phyloP scores from a whole-genome alignment of 176 grass and related monocot genomes.

The Neostapfia colusana region DNA sequence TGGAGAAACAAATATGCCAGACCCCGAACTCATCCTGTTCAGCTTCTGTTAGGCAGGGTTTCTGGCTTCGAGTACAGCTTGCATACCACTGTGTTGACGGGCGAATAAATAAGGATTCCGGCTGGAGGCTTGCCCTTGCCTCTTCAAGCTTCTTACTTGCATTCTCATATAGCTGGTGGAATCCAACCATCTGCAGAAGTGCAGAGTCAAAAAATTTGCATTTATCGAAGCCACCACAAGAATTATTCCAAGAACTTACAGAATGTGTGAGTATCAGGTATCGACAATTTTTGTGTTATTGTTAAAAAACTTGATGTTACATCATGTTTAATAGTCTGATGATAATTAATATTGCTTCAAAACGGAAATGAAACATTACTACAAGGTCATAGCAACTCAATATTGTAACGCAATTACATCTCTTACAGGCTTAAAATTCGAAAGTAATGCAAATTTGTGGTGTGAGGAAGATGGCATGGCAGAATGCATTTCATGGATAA shows the following conservation, averaged over 20 bases:
- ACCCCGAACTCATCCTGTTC: conserved; percentile 66
- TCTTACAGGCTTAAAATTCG: neutral
- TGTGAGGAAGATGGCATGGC: neutral
- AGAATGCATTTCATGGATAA: neutral
- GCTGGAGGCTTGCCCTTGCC: conserved; percentile 51
- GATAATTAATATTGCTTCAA: conserved; percentile 10
- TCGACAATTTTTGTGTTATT: too few species aligned
- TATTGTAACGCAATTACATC: too few species aligned
- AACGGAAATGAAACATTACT: neutral
- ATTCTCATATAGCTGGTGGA: conserved; percentile 56
- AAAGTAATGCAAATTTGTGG: neutral
- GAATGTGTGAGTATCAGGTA: too few species aligned
- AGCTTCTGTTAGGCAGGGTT: conserved; percentile 61
- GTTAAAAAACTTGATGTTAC: too few species aligned
- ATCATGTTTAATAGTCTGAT: neutral
- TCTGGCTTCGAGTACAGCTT: conserved; percentile 30
- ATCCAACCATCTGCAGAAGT: conserved; percentile 64
- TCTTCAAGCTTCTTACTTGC: conserved; percentile 54
- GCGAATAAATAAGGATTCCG: conserved; percentile 74
- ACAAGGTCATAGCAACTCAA: neutral
- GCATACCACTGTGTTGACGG: conserved; percentile 91
- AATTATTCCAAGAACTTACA: neutral
- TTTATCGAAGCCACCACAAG: neutral
- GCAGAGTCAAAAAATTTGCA: neutral
- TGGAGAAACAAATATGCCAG: conserved; percentile 88